These are phyloP conservation scores for Mrakia gelida DNA, from an alignment of 768 basidiomycete species.

Conservation along the genomic window DNA sequence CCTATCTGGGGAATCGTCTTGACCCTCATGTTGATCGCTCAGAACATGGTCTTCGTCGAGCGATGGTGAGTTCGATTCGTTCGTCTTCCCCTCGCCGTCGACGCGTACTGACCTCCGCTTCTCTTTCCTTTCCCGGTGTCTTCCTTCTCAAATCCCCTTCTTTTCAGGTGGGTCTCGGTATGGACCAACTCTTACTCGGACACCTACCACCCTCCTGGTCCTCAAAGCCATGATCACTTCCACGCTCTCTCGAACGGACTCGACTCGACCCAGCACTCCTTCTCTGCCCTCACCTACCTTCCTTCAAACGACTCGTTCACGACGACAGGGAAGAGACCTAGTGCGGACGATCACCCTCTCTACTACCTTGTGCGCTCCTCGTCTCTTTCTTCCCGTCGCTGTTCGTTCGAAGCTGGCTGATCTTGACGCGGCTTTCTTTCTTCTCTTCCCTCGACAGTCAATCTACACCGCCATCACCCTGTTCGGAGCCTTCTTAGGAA, in stretches of 20 bases:
- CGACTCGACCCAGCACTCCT: not conserved
- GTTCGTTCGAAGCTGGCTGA: not conserved
- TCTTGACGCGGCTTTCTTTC: not conserved
- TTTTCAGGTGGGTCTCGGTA: not conserved
- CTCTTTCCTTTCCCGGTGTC: no score
- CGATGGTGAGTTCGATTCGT: not conserved
- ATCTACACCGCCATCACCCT: constrained; percentile 52
- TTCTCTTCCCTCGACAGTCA: not conserved
- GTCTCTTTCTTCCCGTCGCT: not conserved
- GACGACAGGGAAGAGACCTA: not conserved
- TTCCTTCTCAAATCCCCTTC: no score
- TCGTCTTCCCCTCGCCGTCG: no score
- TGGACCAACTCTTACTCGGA: constrained; percentile 22
- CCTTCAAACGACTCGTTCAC: constrained; percentile 14
- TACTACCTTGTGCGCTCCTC: constrained; percentile 68
- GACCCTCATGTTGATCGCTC: constrained; percentile 22
- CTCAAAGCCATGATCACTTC: constrained; percentile 1
- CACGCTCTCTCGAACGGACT: not conserved
- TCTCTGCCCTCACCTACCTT: not conserved
- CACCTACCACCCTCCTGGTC: not conserved
- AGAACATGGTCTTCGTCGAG: constrained; percentile 28
- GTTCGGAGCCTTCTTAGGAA: constrained; percentile 49
- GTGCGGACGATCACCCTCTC: constrained; percentile 58
- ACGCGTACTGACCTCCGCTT: no score
- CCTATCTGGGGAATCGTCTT: constrained; percentile 24